phyloP scores from a whole-genome alignment of 148 eudicot species.

The Mesembryanthemum crystallinum region DNA sequence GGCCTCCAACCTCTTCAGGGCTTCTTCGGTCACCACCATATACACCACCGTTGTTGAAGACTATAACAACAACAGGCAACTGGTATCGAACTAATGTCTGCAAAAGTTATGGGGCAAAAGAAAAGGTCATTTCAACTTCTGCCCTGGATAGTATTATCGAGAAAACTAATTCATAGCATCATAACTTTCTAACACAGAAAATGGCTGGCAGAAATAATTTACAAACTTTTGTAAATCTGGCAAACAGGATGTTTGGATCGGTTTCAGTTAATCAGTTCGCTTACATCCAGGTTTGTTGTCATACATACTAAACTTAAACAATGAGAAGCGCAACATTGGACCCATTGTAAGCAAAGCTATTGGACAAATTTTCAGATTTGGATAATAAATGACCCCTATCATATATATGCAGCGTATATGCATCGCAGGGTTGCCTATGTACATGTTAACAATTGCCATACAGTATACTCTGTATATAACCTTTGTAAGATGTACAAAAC shows the following conservation, averaged over 20 bases:
- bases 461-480: neutral
- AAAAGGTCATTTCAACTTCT: neutral
- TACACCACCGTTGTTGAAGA: conserved; percentile 92
- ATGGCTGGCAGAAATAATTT: too few relatives aligned
- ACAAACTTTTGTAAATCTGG: too few relatives aligned
- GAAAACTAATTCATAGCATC: too few relatives aligned
- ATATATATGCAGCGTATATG: neutral
- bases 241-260: too few relatives aligned
- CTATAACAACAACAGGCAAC: conserved; percentile 79
- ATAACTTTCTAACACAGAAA: too few relatives aligned
- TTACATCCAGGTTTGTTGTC: too few relatives aligned
- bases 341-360: neutral
- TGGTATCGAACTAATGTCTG: conserved; percentile 90
- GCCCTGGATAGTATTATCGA: neutral
- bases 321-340: too few relatives aligned
- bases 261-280: too few relatives aligned
- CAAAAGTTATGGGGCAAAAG: conserved; percentile 12
- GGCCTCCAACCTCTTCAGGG: conserved; percentile 76
- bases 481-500: neutral
- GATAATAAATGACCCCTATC: neutral
- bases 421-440: neutral
- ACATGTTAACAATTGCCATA: neutral
- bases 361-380: neutral
- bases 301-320: too few relatives aligned
- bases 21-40: conserved; percentile 86